Evolutionary conservation across 1,139 yeast species (phyloP), one percentile per base, ranked within the genome.

Genomic region (Candida tunisiensis): DNA sequence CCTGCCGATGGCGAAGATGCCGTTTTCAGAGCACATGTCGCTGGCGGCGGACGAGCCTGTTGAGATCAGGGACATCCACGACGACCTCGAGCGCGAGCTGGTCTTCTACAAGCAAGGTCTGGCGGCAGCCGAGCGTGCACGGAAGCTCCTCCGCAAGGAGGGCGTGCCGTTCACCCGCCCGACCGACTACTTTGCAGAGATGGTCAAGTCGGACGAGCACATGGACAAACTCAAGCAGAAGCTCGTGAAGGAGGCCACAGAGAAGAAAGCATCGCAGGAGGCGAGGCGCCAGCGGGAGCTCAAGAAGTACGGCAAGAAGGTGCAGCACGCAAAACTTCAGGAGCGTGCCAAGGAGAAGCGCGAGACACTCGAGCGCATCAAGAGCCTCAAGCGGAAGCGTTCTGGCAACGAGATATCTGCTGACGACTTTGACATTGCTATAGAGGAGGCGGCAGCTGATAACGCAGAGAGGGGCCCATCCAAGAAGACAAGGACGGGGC

Each of bases 231-330:
- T 88, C 45, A 83, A 82, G 63, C 61, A 62, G 47, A 82, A 80
- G 53, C 64, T 88, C 42, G 62, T 83, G 25, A 67, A 70, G 35
- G 94, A 82, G 47, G 95, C 93, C 28, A 77, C 91, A 20, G 75
- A 78, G 47, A 80, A 78, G 67, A 79, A 79, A 55, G 95, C 94
- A 2, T 65, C 83, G 27, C 91, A 80, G 52, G 96, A 83, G 31
- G 93, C 96, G 20, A 78, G 79, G 60, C 77, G 77, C 54, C 96
- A 88, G 60, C 74, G 98, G 56, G 77, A 77, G 39, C 69, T 88
- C 53, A 88, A 85, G 74, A 88, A 88, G 62, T 85, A 82, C 42
- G 98, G 98, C 56, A 88, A 88, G 60, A 93, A 85, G 60, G 96
- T 85, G 23, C 96, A 85, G 60, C 69, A 79, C 44, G 93, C 82